These are phyloP conservation scores for Chimonanthus salicifolius DNA, from an alignment of 164 flowering plant genomes.

Conservation along the genomic window DNA sequence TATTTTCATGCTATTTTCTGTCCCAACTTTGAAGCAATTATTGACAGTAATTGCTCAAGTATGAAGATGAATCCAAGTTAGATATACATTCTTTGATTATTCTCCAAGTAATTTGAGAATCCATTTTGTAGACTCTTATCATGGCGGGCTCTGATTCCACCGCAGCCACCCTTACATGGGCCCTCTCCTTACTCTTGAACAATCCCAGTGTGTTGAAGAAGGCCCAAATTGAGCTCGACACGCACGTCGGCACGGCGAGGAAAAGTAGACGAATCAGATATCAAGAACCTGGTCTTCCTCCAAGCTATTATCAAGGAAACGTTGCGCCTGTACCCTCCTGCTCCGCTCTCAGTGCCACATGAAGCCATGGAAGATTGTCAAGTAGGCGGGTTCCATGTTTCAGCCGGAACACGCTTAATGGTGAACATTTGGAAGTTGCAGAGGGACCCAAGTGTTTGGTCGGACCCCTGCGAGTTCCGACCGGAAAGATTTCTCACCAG, in stretches of 20 bases:
- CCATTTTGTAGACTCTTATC: background rate
- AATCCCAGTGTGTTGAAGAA: background rate
- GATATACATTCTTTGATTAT: background rate
- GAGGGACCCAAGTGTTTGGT: background rate
- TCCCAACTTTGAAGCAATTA: too few species aligned
- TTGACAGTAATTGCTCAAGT: too few species aligned
- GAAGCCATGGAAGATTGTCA: background rate
- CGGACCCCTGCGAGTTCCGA: background rate
- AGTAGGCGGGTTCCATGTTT: background rate
- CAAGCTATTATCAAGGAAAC: background rate
- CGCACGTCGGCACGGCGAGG: background rate
- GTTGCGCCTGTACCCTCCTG: background rate
- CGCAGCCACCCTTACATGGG: background rate
- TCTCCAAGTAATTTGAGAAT: background rate
- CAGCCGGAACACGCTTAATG: background rate
- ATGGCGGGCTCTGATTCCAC: background rate
- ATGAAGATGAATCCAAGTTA: too few species aligned
- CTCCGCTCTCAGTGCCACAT: background rate
- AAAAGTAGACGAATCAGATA: background rate
- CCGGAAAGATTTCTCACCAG: background rate
- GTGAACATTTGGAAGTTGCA: background rate
- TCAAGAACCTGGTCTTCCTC: background rate
- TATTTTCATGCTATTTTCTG: too few species aligned
- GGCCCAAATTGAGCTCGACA: background rate
- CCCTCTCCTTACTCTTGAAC: background rate